Evolutionary conservation across 345 rosid genomes (phyloP).

Genomic region (Draba incana): DNA sequence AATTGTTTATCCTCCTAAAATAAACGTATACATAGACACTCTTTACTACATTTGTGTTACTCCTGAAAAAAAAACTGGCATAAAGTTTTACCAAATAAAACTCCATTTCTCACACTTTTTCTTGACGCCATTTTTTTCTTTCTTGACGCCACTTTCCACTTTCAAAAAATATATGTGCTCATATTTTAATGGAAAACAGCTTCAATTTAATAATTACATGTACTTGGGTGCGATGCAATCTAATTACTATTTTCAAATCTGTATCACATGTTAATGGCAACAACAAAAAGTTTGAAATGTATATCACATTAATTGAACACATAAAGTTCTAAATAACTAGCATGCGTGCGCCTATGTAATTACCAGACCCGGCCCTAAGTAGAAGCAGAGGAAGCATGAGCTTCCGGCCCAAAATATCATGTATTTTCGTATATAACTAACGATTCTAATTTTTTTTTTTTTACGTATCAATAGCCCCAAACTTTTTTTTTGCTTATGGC

Average conservation of each 20-base stretch:
- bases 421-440: too few relatives aligned
- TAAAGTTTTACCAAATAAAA: neutral
- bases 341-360: neutral
- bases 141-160: constrained; percentile 9
- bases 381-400: too few relatives aligned
- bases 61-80: neutral
- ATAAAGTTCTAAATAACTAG: neutral
- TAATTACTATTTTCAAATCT: neutral
- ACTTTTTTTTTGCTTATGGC: too few relatives aligned
- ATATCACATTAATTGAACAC: neutral
- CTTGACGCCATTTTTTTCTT: too few relatives aligned
- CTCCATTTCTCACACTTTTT: neutral
- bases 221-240: too few relatives aligned
- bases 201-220: too few relatives aligned
- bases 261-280: neutral
- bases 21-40: constrained; percentile 13
- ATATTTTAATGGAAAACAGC: too few relatives aligned
- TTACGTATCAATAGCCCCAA: too few relatives aligned
- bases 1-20: constrained; percentile 4
- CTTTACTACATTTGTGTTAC: constrained; percentile 10
- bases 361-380: too few relatives aligned
- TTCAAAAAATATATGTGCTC: neutral
- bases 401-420: too few relatives aligned
- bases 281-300: neutral
- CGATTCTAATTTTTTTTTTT: too few relatives aligned